Evolutionary conservation across 305 asterid species (phyloP).

Genomic region (Fraxinus sp.): DNA sequence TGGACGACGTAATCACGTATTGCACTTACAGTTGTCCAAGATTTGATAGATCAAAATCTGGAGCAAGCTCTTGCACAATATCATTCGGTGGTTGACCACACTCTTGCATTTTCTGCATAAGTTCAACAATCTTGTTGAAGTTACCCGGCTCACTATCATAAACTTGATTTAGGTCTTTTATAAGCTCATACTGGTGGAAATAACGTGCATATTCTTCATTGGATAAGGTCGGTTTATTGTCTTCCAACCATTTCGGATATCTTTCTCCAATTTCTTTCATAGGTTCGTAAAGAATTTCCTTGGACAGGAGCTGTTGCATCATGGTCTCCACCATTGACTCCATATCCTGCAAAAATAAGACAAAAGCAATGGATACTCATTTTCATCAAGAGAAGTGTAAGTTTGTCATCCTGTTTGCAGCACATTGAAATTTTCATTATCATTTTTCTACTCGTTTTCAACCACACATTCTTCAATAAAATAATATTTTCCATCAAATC

Average conservation of each 20-base stretch:
- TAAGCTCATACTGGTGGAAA: slow-evolving; percentile 58
- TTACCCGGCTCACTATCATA: slow-evolving; percentile 78
- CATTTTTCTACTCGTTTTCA: too few relatives aligned
- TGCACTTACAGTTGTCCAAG: slow-evolving; percentile 78
- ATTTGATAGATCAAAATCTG: slow-evolving; percentile 72
- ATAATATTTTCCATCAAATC: too few relatives aligned
- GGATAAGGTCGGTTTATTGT: slow-evolving; percentile 64
- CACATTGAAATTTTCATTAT: too few relatives aligned
- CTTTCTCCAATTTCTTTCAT: slow-evolving; percentile 95
- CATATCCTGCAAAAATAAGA: slow-evolving; percentile 60
- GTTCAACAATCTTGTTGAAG: slow-evolving; percentile 93
- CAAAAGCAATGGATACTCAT: not conserved
- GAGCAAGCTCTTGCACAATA: slow-evolving; percentile 83
- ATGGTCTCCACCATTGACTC: slow-evolving; percentile 92
- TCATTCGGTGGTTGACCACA: slow-evolving; percentile 98
- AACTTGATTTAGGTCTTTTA: slow-evolving; percentile 62
- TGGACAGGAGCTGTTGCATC: slow-evolving; percentile 97
- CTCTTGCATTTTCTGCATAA: slow-evolving; percentile 99
- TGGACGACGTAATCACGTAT: not conserved
- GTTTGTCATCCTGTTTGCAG: not conserved
- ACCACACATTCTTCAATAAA: too few relatives aligned
- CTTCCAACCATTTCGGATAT: slow-evolving; percentile 90
- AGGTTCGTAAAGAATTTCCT: slow-evolving; percentile 92
- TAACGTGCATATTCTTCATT: slow-evolving; percentile 64
- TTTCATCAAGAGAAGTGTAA: not conserved